A percentile compares a stretch with the other conserved stretches of the same genome.
Conservation (phyloP, 495 filamentous ascomycete species). For the Xylaria bambusicola region DNA sequence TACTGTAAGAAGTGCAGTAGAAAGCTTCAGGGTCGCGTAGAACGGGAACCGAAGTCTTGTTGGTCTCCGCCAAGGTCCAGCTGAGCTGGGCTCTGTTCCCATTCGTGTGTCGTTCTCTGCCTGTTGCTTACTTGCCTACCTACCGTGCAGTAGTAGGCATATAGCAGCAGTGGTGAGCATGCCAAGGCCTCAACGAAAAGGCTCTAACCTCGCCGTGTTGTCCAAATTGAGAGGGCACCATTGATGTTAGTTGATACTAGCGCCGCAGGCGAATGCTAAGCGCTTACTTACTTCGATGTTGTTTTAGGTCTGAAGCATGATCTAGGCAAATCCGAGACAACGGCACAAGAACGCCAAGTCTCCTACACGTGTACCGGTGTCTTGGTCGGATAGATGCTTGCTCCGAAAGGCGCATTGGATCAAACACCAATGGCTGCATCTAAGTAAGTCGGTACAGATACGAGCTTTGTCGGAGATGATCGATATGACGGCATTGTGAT, state of each 20-base stretch:
- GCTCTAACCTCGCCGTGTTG: neutral
- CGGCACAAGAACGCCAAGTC: neutral
- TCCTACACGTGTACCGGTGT: neutral
- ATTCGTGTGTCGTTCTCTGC: neutral
- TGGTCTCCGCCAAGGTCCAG: constrained; percentile 4
- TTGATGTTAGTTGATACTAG: neutral
- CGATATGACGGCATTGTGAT: no score
- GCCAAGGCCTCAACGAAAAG: neutral
- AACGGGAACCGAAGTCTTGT: constrained; percentile 1
- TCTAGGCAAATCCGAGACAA: constrained; percentile 2
- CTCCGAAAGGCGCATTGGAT: neutral
- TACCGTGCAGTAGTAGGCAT: neutral
- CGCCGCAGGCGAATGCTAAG: neutral
- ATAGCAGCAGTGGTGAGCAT: neutral
- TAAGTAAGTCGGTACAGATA: no score
- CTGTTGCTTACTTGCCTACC: neutral
- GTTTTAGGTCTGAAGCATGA: neutral
- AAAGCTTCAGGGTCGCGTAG: neutral
- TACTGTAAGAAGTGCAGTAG: neutral
- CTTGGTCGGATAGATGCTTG: neutral
- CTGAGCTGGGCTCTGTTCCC: neutral
- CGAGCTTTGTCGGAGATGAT: no score
- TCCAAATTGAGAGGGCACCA: neutral
- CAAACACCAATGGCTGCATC: neutral
- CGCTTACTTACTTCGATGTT: neutral